These are phyloP conservation scores for Angomonas deanei DNA, from an alignment of 208 protist species.

Conservation along the genomic window DNA sequence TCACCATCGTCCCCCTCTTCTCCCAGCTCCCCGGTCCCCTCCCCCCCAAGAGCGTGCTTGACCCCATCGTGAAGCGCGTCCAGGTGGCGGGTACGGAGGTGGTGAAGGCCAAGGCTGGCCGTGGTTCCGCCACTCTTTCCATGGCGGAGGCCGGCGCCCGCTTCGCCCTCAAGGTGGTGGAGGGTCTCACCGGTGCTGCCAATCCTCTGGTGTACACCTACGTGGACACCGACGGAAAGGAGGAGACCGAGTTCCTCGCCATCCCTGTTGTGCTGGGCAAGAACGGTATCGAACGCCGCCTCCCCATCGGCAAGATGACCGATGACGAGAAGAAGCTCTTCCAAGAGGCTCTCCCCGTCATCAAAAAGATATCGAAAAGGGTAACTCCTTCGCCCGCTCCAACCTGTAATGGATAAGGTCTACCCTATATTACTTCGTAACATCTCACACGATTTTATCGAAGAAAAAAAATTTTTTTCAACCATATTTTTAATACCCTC, in stretches of 20 bases:
- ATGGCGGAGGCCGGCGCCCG: conserved; percentile 92
- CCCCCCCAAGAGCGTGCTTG: conserved; percentile 39
- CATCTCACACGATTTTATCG: too few species aligned
- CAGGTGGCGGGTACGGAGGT: conserved; percentile 95
- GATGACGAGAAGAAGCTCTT: conserved; percentile 33
- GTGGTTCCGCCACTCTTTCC: conserved; percentile 95
- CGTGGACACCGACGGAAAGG: conserved; percentile 76
- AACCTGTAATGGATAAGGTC: conserved; percentile 47
- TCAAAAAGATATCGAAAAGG: conserved; percentile 77
- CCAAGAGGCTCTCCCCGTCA: conserved; percentile 24
- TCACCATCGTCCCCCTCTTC: conserved; percentile 93
- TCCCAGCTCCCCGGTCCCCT: conserved; percentile 62
- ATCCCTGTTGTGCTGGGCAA: conserved; percentile 70
- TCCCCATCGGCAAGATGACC: conserved; percentile 65
- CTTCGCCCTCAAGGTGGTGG: conserved; percentile 67
- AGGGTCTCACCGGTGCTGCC: conserved; percentile 54
- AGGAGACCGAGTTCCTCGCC: conserved; percentile 61
- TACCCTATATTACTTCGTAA: background rate
- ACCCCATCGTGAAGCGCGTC: conserved; percentile 83
- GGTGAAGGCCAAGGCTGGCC: conserved; percentile 94
- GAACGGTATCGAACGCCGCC: conserved; percentile 68
- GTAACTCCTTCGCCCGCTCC: conserved; percentile 58
- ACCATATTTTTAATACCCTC: conserved; percentile 1
- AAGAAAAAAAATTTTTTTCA: conserved; percentile 4
- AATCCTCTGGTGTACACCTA: conserved; percentile 72